phyloP scores from a whole-genome alignment of 202 grass and related monocot genomes.

The Setaria italica region DNA sequence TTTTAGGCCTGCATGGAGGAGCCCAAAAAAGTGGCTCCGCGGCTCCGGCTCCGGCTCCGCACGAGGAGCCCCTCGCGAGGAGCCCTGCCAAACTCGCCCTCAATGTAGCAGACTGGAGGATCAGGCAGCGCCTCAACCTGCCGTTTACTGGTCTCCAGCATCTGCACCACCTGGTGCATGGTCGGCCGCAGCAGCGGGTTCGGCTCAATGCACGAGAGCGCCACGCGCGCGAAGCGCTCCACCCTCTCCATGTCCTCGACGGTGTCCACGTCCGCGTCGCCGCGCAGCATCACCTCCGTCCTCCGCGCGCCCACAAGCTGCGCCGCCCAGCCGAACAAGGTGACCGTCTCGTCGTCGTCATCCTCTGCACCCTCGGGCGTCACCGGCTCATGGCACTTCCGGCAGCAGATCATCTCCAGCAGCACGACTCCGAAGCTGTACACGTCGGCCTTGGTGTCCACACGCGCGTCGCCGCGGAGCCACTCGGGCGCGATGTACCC shows the following conservation, averaged over 20 bases:
- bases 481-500: slow-evolving; percentile 69
- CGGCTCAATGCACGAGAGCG: slow-evolving; percentile 50
- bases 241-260: slow-evolving; percentile 33
- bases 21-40: too few relatives aligned
- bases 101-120: background rate
- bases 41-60: too few relatives aligned
- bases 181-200: slow-evolving; percentile 44
- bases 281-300: slow-evolving; percentile 34
- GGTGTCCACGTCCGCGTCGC: background rate
- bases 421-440: background rate
- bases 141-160: slow-evolving; percentile 17
- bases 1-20: too few relatives aligned
- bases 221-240: slow-evolving; percentile 49
- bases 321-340: slow-evolving; percentile 47
- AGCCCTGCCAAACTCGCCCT: too few relatives aligned
- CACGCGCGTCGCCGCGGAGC: slow-evolving; percentile 37
- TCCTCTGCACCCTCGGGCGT: background rate
- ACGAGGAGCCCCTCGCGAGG: too few relatives aligned
- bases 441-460: slow-evolving; percentile 53
- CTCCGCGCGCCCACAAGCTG: slow-evolving; percentile 35
- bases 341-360: background rate
- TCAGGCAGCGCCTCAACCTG: background rate
- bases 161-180: slow-evolving; percentile 47
- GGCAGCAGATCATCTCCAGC: slow-evolving; percentile 44
- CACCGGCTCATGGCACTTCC: slow-evolving; percentile 43